Conservation (phyloP, 2,329 filamentous ascomycete genomes). For the Nemania sp. region DNA sequence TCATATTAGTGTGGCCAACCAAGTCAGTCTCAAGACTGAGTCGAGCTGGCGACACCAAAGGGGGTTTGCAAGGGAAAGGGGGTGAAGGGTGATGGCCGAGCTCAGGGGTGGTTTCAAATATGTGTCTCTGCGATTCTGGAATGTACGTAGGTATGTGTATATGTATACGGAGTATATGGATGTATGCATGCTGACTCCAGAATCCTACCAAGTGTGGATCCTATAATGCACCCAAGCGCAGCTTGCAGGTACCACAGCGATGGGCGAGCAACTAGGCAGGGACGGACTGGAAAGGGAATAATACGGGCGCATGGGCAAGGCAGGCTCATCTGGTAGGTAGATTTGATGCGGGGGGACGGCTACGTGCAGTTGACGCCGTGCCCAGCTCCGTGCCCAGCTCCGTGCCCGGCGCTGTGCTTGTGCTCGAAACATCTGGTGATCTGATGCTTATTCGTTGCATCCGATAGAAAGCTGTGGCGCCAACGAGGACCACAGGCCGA, state of each 20-base stretch:
- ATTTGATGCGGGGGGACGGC: not conserved
- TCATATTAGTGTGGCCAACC: not conserved
- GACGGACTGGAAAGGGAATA: no score
- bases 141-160: no score
- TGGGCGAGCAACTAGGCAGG: not conserved
- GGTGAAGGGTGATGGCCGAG: not conserved
- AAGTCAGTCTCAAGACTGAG: not conserved
- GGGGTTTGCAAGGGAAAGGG: not conserved
- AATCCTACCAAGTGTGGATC: slow-evolving; percentile 16
- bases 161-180: no score
- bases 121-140: not conserved
- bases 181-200: slow-evolving; percentile 13
- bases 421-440: no score
- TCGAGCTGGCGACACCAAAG: not conserved
- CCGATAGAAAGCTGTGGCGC: not conserved
- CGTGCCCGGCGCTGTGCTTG: no score
- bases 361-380: not conserved
- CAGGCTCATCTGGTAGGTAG: not conserved
- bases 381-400: no score
- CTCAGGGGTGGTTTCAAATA: not conserved
- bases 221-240: slow-evolving; percentile 1
- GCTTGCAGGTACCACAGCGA: not conserved
- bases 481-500: not conserved
- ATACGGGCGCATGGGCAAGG: no score
- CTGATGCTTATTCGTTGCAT: not conserved